Conservation (phyloP, 1,284 basidiomycete species). For the Hypsizygus ulmarius region DNA sequence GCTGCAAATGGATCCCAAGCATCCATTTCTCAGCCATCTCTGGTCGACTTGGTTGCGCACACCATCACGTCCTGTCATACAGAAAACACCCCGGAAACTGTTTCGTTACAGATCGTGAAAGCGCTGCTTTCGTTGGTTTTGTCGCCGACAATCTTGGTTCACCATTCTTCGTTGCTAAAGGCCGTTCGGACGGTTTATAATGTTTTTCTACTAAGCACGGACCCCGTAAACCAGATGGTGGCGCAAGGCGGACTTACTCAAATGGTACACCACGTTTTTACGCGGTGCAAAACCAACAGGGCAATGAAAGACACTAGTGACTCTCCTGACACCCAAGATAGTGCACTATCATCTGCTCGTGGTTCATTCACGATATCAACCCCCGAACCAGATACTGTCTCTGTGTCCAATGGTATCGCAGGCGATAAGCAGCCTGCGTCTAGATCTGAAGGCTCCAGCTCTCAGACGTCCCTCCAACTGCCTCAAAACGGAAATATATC, state of each 20-base stretch:
- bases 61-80: conserved; percentile 93
- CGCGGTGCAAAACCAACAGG: conserved; percentile 54
- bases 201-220: conserved; percentile 86
- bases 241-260: conserved; percentile 95
- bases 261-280: conserved; percentile 95
- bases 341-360: conserved; percentile 17
- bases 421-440: neutral
- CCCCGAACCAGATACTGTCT: conserved; percentile 12
- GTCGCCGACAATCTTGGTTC: conserved; percentile 82
- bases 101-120: conserved; percentile 94
- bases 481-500: conserved; percentile 6
- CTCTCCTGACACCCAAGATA: conserved; percentile 16
- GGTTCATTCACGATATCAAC: conserved; percentile 16
- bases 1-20: conserved; percentile 48
- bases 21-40: conserved; percentile 55
- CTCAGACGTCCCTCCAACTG: conserved; percentile 6
- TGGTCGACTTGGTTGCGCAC: conserved; percentile 89
- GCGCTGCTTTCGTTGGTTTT: conserved; percentile 86
- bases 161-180: conserved; percentile 92
- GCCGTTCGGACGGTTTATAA: conserved; percentile 97
- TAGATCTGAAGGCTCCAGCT: conserved; percentile 5
- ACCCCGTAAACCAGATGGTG: conserved; percentile 92
- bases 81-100: conserved; percentile 82
- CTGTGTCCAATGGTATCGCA: neutral
- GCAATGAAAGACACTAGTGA: conserved; percentile 18